Evolutionary conservation across 495 filamentous ascomycete species (phyloP).

Genomic region (Daldinia grandis): DNA sequence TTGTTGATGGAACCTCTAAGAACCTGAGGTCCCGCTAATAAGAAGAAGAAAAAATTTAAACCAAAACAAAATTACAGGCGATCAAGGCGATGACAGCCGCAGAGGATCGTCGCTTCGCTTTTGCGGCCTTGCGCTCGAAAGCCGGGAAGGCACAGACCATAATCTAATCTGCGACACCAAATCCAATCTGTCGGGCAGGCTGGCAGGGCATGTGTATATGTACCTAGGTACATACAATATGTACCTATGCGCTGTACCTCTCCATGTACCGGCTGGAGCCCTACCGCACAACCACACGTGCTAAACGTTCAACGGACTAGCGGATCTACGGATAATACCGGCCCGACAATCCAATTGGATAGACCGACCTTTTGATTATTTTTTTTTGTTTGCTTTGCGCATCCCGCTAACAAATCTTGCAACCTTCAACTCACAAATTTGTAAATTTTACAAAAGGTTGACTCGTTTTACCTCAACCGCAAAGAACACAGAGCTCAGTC

Average conservation of each 20-base stretch:
- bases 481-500: not conserved
- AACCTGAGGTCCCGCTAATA: slow-evolving; percentile 4
- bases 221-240: not conserved
- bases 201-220: not conserved
- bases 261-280: no score
- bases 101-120: not conserved
- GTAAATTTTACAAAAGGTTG: not conserved
- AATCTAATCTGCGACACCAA: not conserved
- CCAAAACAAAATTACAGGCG: slow-evolving; percentile 1
- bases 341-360: slow-evolving; percentile 30
- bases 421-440: slow-evolving; percentile 8
- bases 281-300: not conserved
- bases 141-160: not conserved
- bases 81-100: slow-evolving; percentile 1
- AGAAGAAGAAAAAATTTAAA: slow-evolving; percentile 2
- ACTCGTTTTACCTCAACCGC: slow-evolving; percentile 11
- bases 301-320: not conserved
- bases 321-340: slow-evolving; percentile 25
- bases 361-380: slow-evolving; percentile 8
- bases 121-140: slow-evolving; percentile 8
- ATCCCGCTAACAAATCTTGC: slow-evolving; percentile 18
- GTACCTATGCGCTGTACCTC: not conserved
- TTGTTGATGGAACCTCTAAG: not conserved
- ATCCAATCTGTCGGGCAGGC: slow-evolving; percentile 3
- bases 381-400: slow-evolving; percentile 3